Conservation (phyloP, 2,329 filamentous ascomycete genomes). For the Stachybotrys chartarum region DNA sequence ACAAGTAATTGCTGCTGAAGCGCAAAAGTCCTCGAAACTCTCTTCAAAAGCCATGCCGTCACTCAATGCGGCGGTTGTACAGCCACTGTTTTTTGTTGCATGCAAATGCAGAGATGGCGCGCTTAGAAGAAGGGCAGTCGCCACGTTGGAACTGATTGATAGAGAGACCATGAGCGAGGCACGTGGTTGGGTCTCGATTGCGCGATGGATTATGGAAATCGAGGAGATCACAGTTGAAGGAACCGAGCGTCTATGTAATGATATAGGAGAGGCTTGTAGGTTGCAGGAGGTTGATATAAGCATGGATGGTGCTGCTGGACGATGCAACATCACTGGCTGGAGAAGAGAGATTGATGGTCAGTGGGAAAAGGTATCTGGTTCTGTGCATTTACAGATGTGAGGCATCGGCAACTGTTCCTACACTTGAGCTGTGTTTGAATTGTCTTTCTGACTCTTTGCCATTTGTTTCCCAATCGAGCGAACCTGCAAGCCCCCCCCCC, state of each 20-base stretch:
- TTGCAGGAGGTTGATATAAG: neutral
- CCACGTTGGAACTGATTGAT: neutral
- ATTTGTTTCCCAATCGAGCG: neutral
- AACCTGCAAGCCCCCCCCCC: too few species aligned
- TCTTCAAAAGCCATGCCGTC: neutral
- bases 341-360: neutral
- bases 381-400: neutral
- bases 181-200: neutral
- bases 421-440: too few species aligned
- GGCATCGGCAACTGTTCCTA: too few species aligned
- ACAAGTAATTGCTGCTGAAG: neutral
- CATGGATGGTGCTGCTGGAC: neutral
- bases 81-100: neutral
- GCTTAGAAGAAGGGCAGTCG: neutral
- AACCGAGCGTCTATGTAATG: neutral
- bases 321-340: neutral
- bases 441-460: neutral
- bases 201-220: neutral
- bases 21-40: neutral
- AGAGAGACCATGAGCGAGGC: neutral
- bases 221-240: neutral
- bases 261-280: neutral
- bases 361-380: neutral
- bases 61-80: neutral
- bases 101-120: neutral